Evolutionary conservation across 2,329 filamentous ascomycete species (phyloP).

Genomic region (Cladosporium velox): DNA sequence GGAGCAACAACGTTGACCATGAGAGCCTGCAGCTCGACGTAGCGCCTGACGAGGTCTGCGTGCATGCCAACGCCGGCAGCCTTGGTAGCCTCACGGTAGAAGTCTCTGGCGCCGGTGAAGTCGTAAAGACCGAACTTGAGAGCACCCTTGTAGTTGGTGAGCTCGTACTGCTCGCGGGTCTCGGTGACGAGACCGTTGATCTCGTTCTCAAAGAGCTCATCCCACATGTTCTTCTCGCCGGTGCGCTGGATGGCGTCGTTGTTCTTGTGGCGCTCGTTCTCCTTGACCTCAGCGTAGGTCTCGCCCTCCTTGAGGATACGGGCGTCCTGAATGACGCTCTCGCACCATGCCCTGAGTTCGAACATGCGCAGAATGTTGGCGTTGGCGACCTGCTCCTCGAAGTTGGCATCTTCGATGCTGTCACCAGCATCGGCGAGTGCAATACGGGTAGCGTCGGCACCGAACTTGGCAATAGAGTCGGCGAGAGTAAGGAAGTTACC

Average conservation of each 20-base stretch:
- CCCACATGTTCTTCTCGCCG: slow-evolving; percentile 77
- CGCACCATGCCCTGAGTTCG: slow-evolving; percentile 85
- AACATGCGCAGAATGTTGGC: slow-evolving; percentile 84
- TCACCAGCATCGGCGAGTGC: slow-evolving; percentile 94
- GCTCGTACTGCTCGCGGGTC: slow-evolving; percentile 74
- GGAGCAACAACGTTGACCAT: slow-evolving; percentile 82
- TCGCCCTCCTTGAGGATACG: slow-evolving; percentile 46
- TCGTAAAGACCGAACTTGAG: slow-evolving; percentile 85
- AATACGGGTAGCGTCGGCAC: slow-evolving; percentile 87
- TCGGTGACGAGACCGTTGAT: slow-evolving; percentile 81
- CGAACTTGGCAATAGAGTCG: slow-evolving; percentile 86
- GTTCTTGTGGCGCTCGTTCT: slow-evolving; percentile 49
- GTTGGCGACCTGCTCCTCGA: slow-evolving; percentile 93
- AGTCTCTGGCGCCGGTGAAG: slow-evolving; percentile 82
- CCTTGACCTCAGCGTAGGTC: slow-evolving; percentile 44
- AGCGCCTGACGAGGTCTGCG: slow-evolving; percentile 73
- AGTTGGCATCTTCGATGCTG: slow-evolving; percentile 92
- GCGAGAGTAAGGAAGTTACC: slow-evolving; percentile 94
- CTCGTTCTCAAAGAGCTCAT: slow-evolving; percentile 90
- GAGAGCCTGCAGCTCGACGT: slow-evolving; percentile 83
- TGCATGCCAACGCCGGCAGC: slow-evolving; percentile 84
- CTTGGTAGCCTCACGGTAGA: slow-evolving; percentile 80
- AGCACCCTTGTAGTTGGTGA: slow-evolving; percentile 81
- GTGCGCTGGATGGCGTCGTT: slow-evolving; percentile 67
- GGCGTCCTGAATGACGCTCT: slow-evolving; percentile 73